Evolutionary conservation across 1,139 yeast genomes (phyloP), one percentile per base, ranked within the genome.

Genomic region (Sugiyamaella xylanicola): DNA sequence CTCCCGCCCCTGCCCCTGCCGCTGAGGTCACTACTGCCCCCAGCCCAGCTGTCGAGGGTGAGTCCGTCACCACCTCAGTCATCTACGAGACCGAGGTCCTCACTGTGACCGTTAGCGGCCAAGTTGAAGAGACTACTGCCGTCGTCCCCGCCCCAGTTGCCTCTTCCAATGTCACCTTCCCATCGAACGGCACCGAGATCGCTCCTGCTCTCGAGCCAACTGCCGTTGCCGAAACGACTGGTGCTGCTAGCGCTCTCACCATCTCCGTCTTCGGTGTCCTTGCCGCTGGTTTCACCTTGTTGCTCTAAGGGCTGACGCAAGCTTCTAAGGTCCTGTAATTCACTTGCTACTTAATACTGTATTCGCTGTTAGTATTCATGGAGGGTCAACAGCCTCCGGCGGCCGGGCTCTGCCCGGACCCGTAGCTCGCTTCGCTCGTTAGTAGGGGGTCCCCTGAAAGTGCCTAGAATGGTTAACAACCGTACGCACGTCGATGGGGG

Each of bases 91-190:
- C 54, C 20, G 50, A 45, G 37, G 45, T 45, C 32, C 20, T 37
- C 44, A 35, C 41, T 36, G 36, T 45, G 8, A 36, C 48, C 32
- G 39, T 36, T 21, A 35, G 29, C 20, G 50, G 54, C 32, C 45
- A 27, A 17, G 42, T 37, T 27, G 36, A n/a, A 35, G 50, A 47
- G 45, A 35, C 51, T 29, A 25, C 50, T 36, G 50, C 19, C n/a
- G 43, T 9, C 32, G 49, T 48, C 16, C 37, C 39, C 19, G 53
- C 27, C 27, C 40, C 54, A 4, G 57, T 44, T 32, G 54, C 62
- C 21, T 53, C 55, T 20, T 16, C 53, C 48, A 45, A 53, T 40
- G 45, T 57, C 35, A 44, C 60, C 51, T 57, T 46, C 39, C 9
- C 39, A 29, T 17, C 45, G 19, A 48, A 48, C 32, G 46, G 55